Evolutionary conservation across 345 rosid species (phyloP), one percentile per base, ranked within the genome.

Genomic region (Gossypium anomalum): DNA sequence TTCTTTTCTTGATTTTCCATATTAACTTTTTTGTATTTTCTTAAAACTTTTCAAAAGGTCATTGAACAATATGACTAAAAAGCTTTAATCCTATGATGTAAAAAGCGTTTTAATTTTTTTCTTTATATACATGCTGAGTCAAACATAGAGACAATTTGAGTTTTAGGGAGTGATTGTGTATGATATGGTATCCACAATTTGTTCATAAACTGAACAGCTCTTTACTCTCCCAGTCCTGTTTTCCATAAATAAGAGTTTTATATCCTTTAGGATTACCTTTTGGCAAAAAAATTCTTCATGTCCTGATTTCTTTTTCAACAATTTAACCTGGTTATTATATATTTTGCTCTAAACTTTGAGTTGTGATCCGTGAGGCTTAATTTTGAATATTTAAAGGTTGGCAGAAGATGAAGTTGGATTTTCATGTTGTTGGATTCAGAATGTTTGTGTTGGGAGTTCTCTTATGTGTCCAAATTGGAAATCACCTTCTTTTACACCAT

Each of bases 41-140:
- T 67, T 13, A 44, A 13, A 67, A 14, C 22, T 67, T 45, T 23
- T 23, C 11, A 12, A 41, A 45, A 20, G 48, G 45, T 1, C 15
- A 20, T 22, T 45, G 52, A 45, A 47, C 55, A 67, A 7, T 23
- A 22, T 45, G 15, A 67, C 48, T 67, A 13, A 22, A 20, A 19
- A 45, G 55, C 15, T 20, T 45, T 66, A 66, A 66, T 66, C 70
- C 9, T 44, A 66, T 45, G 70, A 45, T 66, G 14, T 66, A 66
- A 6, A 44, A 66, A 66, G 7, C 55, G 13, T 22, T 22, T 20
- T 14, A 22, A 47, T 27, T 45, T 67, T 67, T 67, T 67, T 67
- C 38, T 45, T 45, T 9, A 67, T 22, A n/a, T 45, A 8, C 38
- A 22, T 67, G 55, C 55, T 20, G 13, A 22, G 19, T 47, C n/a